phyloP scores from a whole-genome alignment of 2,329 filamentous ascomycete genomes.

The Trichoderma gracile region DNA sequence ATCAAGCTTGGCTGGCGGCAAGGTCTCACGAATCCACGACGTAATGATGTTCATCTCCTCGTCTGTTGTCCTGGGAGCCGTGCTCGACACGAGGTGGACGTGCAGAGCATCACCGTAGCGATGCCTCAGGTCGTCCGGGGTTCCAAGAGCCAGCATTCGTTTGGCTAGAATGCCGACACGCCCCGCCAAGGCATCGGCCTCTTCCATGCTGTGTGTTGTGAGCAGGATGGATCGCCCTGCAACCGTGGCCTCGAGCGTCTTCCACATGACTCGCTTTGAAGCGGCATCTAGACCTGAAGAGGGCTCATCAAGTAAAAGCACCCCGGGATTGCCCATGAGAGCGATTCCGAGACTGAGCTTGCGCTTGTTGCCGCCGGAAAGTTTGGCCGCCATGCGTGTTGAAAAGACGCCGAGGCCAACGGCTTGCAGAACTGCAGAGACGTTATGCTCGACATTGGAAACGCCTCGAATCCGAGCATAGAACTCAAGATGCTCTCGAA shows the following conservation, averaged over 20 bases:
- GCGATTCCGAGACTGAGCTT: slow-evolving; percentile 89
- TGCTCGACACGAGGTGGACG: slow-evolving; percentile 75
- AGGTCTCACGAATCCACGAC: slow-evolving; percentile 61
- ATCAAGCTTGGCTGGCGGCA: slow-evolving; percentile 69
- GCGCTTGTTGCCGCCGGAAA: slow-evolving; percentile 91
- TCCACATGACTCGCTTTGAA: slow-evolving; percentile 92
- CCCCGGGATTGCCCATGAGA: slow-evolving; percentile 86
- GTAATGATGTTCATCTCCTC: slow-evolving; percentile 68
- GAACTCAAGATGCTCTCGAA: slow-evolving; percentile 80
- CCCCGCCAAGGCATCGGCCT: slow-evolving; percentile 83
- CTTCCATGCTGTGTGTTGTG: slow-evolving; percentile 94
- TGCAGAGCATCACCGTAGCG: slow-evolving; percentile 78
- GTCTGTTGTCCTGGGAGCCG: slow-evolving; percentile 70
- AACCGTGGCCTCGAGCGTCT: slow-evolving; percentile 71
- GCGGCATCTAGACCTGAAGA: slow-evolving; percentile 87
- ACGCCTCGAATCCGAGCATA: slow-evolving; percentile 86
- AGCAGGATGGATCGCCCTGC: slow-evolving; percentile 80
- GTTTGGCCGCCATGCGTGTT: slow-evolving; percentile 71
- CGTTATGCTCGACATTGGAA: slow-evolving; percentile 72
- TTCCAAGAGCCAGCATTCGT: slow-evolving; percentile 82
- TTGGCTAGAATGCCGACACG: slow-evolving; percentile 83
- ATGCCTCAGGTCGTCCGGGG: slow-evolving; percentile 68
- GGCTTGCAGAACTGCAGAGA: slow-evolving; percentile 73
- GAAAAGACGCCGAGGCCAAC: slow-evolving; percentile 74
- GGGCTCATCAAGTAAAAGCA: slow-evolving; percentile 86